Evolutionary conservation across 2,329 filamentous ascomycete species (phyloP).

Genomic region (Alternaria conjuncta): DNA sequence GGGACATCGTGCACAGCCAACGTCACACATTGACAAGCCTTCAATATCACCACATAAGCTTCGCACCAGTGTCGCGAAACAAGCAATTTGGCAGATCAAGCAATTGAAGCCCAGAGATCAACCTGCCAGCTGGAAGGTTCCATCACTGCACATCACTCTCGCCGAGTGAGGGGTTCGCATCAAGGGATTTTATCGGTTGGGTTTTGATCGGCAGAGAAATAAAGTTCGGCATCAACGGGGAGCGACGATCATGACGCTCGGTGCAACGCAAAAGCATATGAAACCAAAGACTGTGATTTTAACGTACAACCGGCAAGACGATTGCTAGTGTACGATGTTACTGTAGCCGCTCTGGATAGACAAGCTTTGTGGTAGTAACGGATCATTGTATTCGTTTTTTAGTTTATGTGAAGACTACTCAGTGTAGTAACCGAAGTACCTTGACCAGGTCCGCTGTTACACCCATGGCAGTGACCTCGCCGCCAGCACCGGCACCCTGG

Average conservation of each 20-base stretch:
- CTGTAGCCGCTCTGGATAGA: neutral
- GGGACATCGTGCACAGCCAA: neutral
- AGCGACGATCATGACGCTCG: neutral
- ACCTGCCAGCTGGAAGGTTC: neutral
- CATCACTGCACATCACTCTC: neutral
- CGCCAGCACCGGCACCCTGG: slow-evolving; percentile 92
- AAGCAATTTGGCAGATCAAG: neutral
- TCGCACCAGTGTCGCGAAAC: neutral
- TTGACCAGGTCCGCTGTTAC: slow-evolving; percentile 94
- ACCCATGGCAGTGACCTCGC: slow-evolving; percentile 96
- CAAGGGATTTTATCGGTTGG: neutral
- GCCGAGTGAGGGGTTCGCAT: neutral
- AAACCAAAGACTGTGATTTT: neutral
- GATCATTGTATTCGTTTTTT: neutral
- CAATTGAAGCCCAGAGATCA: neutral
- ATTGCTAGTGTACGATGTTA: neutral
- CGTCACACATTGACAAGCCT: neutral
- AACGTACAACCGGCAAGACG: neutral
- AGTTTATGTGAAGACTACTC: slow-evolving; percentile 5
- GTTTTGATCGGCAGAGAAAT: neutral
- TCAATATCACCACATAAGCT: neutral
- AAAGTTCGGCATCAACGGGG: neutral
- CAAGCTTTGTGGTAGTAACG: neutral
- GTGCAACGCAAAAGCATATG: neutral
- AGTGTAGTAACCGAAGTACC: slow-evolving; percentile 75